Conservation (phyloP, 1,139 yeast genomes). For the Saccharomycopsis hybrid region DNA sequence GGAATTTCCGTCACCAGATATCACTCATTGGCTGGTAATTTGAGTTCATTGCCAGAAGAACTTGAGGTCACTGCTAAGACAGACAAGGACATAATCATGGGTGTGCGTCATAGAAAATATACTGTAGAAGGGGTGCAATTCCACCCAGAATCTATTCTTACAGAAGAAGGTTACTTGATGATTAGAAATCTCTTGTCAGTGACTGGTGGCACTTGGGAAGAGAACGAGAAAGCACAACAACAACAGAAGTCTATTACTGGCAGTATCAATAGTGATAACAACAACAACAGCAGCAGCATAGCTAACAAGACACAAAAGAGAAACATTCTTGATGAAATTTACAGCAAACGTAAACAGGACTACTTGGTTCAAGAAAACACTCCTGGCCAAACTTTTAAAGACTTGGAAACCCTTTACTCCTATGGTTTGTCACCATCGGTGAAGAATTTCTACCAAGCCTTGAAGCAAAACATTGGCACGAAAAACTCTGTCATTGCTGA, state of each 20-base stretch:
- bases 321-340: slow-evolving; percentile 63
- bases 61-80: slow-evolving; percentile 85
- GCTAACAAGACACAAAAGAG: slow-evolving; percentile 7
- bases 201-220: slow-evolving; percentile 79
- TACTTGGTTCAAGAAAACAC: slow-evolving; percentile 42
- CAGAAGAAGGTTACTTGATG: slow-evolving; percentile 92
- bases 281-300: too few relatives aligned
- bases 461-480: slow-evolving; percentile 35
- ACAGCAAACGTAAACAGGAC: slow-evolving; percentile 62
- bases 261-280: too few relatives aligned
- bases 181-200: slow-evolving; percentile 68
- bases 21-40: slow-evolving; percentile 90
- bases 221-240: slow-evolving; percentile 25
- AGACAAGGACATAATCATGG: slow-evolving; percentile 82
- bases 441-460: slow-evolving; percentile 61
- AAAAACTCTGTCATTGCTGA: slow-evolving; percentile 74
- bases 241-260: neutral
- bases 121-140: slow-evolving; percentile 95
- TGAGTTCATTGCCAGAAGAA: slow-evolving; percentile 62
- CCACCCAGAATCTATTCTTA: slow-evolving; percentile 92
- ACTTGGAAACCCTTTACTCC: slow-evolving; percentile 47
- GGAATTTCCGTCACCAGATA: slow-evolving; percentile 90
- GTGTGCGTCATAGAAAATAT: slow-evolving; percentile 82
- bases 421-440: slow-evolving; percentile 74
- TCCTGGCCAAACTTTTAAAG: slow-evolving; percentile 71